Evolutionary conservation across 345 rosid genomes (phyloP), one percentile per base, ranked within the genome.

Genomic region (Eucalyptus pauciflora): DNA sequence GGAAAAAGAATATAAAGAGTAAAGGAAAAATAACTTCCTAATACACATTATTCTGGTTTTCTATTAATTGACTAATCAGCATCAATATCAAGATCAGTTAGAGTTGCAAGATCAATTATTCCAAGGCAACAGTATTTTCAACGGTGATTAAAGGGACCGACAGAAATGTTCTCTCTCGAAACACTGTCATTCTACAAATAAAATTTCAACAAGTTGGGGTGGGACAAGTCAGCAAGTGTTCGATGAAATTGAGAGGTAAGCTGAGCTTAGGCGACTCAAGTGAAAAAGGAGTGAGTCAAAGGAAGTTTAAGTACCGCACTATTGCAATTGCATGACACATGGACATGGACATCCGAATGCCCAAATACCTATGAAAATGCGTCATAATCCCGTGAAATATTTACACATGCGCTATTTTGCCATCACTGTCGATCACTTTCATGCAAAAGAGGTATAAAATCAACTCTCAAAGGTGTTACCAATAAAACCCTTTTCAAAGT

Each of bases 301-400:
- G 2, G 45, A 37, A 6, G 27, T 41, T 22, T 41, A 76, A 76
- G 27, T 20, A 22, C 3, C 27, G 0, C 45, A 76, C 8, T 20
- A 25, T 41, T 4, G 27, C 5, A 20, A 41, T 76, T 14, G 0
- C 25, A 20, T 14, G 1, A 1, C 46, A 37, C 46, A 37, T 37
- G 7, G 37, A 76, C 5, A 3, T 20, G 27, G 27, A 10, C 15
- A 20, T 71, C 25, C 48, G 1, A 37, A 20, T 71, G 5, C 7
- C 27, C 7, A 20, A 71, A 71, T 24, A 3, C 81, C 13, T 18
- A 37, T 0, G 7, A 37, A 17, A 37, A 71, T 6, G 14, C 46
- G 1, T 2, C 41, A 37, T 10, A 3, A 33, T 25, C 7, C 2
- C 22, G 0, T 71, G 46, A 71, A 71, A 71, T 71, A 18, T 71